Evolutionary conservation across 2,329 filamentous ascomycete genomes (phyloP), one percentile per base, ranked within the genome.

Genomic region (Alternaria metachromatica): DNA sequence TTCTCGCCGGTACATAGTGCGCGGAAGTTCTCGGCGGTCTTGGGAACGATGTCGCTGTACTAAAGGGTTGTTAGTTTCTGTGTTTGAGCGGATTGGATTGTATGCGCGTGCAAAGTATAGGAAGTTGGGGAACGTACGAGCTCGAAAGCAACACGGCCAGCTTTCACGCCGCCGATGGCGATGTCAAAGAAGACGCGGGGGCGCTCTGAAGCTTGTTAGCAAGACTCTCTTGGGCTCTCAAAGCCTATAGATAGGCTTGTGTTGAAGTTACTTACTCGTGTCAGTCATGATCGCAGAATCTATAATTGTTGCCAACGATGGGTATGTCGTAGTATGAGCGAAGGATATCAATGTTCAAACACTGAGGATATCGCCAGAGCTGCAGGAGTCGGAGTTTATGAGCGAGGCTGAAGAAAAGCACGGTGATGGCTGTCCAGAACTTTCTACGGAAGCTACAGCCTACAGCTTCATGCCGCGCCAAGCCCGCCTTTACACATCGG

Each of bases 1-100:
- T 97, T 97, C 85, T 98, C 95, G 71, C 95, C 95, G 0, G 95
- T 97, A 85, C 94, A 97, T 66, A 97, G 89, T 58, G 90, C 89
- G 76, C 94, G 93, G 87, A 98, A 98, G 87, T 98, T 98, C 76
- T 97, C 94, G 69, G 92, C 93, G 6, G 95, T 98, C 85, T 96
- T 97, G 77, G 95, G 95, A 20, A 97, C 94, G 65, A 96, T 71
- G 57, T 74, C 71, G 55, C 67, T 70, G 65, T 73, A 73, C 86
- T 80, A 62, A 10, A 66, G 13, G 10, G 45, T 37, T 70, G 59
- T 71, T 70, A 50, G 44, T 0, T 10, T 6, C 21, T 53, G 3
- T 44, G 28, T n/a, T 21, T 37, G 6, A 15, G 10, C n/a, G 9
- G 33, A 6, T 15, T 46, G n/a, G 28, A 55, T 25, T 33, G 55